Percentiles rank a stretch among this genome's conserved stretches.
phyloP scores from a whole-genome alignment of 1,284 basidiomycete genomes.

The Farysia itapuensis region DNA sequence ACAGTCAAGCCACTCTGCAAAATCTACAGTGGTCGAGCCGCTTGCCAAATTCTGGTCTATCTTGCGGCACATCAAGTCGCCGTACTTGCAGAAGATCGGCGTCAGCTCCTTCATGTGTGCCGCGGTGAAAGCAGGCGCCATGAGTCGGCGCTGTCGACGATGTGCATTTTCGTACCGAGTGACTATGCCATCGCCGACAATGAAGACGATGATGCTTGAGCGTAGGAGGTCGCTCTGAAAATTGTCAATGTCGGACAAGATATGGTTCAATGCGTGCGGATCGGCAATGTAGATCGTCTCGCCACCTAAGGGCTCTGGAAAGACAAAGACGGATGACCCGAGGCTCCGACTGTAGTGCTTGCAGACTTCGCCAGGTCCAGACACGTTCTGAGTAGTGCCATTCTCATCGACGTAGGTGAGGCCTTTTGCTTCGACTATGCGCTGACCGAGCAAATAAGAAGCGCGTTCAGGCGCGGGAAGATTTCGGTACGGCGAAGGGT shows the following conservation, averaged over 20 bases:
- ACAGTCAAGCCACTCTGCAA: constrained; percentile 41
- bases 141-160: constrained; percentile 36
- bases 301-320: constrained; percentile 24
- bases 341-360: constrained; percentile 13
- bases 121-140: constrained; percentile 44
- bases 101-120: constrained; percentile 32
- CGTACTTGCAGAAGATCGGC: constrained; percentile 32
- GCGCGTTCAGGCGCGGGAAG: constrained; percentile 13
- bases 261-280: constrained; percentile 18
- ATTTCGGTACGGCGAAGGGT: constrained; percentile 25
- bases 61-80: constrained; percentile 34
- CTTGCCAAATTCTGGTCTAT: constrained; percentile 5
- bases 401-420: constrained; percentile 7
- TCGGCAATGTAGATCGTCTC: constrained; percentile 24
- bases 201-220: constrained; percentile 26
- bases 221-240: constrained; percentile 25
- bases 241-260: constrained; percentile 25
- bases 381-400: background rate
- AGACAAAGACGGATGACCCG: constrained; percentile 11
- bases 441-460: constrained; percentile 20
- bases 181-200: constrained; percentile 32
- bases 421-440: constrained; percentile 22
- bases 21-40: constrained; percentile 9
- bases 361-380: constrained; percentile 16
- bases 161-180: constrained; percentile 29